Evolutionary conservation across 768 basidiomycete genomes (phyloP).

Genomic region (Pulveroboletus sp.): DNA sequence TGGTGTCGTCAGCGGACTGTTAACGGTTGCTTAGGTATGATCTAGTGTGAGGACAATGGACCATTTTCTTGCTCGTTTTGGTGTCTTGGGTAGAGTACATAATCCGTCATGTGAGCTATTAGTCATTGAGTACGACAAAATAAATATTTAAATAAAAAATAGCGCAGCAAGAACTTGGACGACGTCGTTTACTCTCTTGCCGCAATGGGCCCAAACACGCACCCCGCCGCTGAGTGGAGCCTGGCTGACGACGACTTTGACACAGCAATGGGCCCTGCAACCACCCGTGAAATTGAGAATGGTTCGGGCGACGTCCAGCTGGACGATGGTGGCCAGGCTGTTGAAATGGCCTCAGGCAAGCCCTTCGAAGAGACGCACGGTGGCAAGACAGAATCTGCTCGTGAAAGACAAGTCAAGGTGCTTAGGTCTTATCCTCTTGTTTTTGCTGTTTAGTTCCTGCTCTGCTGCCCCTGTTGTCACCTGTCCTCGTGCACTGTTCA

Average conservation of each 20-base stretch:
- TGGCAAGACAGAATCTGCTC: constrained; percentile 41
- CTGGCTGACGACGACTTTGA: constrained; percentile 45
- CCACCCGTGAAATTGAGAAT: constrained; percentile 44
- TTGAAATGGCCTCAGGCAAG: constrained; percentile 17
- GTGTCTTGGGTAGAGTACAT: too few species aligned
- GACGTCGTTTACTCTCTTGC: constrained; percentile 3
- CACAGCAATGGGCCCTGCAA: constrained; percentile 41
- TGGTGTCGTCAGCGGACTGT: constrained; percentile 40
- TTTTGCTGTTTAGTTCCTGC: constrained; percentile 26
- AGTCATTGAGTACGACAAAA: background rate
- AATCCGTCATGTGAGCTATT: too few species aligned
- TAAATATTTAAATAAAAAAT: constrained; percentile 1
- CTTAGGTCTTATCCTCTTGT: constrained; percentile 62
- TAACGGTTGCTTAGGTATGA: constrained; percentile 36
- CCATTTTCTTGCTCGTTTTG: background rate
- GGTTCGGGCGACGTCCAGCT: constrained; percentile 41
- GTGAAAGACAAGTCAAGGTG: constrained; percentile 85
- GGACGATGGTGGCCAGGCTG: constrained; percentile 19
- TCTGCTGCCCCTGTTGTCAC: constrained; percentile 19
- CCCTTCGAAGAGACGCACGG: constrained; percentile 45
- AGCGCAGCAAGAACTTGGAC: background rate
- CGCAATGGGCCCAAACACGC: constrained; percentile 25
- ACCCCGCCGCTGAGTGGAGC: constrained; percentile 41
- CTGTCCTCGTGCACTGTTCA: constrained; percentile 15
- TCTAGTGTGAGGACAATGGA: constrained; percentile 7